Evolutionary conservation across 1,139 yeast genomes (phyloP).

Genomic region (Martiniozyma asiatica): DNA sequence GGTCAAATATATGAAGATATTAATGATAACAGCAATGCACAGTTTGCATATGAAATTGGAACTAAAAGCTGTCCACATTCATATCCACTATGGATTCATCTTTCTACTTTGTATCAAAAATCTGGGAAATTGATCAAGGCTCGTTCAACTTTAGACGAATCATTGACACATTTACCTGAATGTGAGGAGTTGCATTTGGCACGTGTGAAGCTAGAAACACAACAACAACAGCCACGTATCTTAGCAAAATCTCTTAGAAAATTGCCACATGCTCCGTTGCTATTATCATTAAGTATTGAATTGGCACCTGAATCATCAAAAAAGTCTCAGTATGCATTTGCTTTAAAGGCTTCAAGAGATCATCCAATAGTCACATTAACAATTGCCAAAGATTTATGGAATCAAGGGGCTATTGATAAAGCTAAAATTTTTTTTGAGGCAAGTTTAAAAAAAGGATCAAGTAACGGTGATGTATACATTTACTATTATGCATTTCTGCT

Average conservation of each 20-base stretch:
- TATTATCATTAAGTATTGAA: constrained; percentile 51
- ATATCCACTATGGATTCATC: constrained; percentile 41
- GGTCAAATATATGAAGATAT: constrained; percentile 36
- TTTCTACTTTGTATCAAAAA: constrained; percentile 39
- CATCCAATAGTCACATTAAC: constrained; percentile 45
- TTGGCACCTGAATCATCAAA: constrained; percentile 41
- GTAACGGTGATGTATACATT: constrained; percentile 69
- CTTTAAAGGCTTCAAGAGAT: constrained; percentile 55
- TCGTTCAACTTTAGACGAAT: constrained; percentile 63
- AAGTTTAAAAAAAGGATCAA: constrained; percentile 42
- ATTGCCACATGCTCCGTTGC: constrained; percentile 43
- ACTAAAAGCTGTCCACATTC: constrained; percentile 34
- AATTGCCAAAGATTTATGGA: constrained; percentile 62
- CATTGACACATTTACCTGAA: constrained; percentile 39
- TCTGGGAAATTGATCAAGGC: constrained; percentile 42
- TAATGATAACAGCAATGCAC: constrained; percentile 28
- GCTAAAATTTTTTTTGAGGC: constrained; percentile 71
- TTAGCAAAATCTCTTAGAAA: constrained; percentile 48
- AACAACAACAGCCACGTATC: constrained; percentile 42
- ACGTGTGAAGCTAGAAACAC: constrained; percentile 48
- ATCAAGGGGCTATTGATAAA: constrained; percentile 49
- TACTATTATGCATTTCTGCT: constrained; percentile 43
- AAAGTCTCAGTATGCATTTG: constrained; percentile 58
- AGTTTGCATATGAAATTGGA: constrained; percentile 38
- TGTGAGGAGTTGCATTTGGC: constrained; percentile 45